phyloP scores from a whole-genome alignment of 2,329 filamentous ascomycete genomes.

The Claviceps monticola region DNA sequence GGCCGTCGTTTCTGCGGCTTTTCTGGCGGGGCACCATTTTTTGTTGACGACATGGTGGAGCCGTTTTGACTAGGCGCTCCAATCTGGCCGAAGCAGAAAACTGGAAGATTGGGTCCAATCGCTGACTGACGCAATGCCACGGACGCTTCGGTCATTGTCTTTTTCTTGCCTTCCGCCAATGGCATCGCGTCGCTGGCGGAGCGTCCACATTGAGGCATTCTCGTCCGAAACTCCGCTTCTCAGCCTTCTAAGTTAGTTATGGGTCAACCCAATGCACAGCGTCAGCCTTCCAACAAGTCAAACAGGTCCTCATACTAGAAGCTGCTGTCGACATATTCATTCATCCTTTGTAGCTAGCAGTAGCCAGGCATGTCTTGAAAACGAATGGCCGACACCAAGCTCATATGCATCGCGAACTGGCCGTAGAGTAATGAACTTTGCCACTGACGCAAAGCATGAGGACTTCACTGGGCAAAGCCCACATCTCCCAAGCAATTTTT shows the following conservation, averaged over 20 bases:
- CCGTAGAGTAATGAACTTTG: not conserved
- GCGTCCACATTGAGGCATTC: not conserved
- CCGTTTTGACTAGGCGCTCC: not conserved
- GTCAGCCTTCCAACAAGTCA: too few relatives aligned
- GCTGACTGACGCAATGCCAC: too few relatives aligned
- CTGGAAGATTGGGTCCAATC: too few relatives aligned
- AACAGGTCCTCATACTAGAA: too few relatives aligned
- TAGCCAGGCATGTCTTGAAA: too few relatives aligned
- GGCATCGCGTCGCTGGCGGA: not conserved
- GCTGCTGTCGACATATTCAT: too few relatives aligned
- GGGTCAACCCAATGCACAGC: too few relatives aligned
- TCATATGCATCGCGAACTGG: too few relatives aligned
- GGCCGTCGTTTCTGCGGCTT: not conserved
- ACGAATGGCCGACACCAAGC: too few relatives aligned
- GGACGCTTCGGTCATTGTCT: too few relatives aligned
- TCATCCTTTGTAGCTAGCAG: too few relatives aligned
- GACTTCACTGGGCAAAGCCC: not conserved
- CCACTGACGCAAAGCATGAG: not conserved
- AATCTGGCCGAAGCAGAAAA: not conserved
- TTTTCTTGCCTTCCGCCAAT: too few relatives aligned
- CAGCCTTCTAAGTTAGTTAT: not conserved
- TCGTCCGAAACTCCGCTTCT: not conserved
- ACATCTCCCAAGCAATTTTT: constrained; percentile 1
- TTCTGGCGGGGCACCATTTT: not conserved
- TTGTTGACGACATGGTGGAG: constrained; percentile 6